Percentiles rank a stretch among this genome's conserved stretches.
phyloP scores from a whole-genome alignment of 345 rosid species.

The Pugionium cornutum region DNA sequence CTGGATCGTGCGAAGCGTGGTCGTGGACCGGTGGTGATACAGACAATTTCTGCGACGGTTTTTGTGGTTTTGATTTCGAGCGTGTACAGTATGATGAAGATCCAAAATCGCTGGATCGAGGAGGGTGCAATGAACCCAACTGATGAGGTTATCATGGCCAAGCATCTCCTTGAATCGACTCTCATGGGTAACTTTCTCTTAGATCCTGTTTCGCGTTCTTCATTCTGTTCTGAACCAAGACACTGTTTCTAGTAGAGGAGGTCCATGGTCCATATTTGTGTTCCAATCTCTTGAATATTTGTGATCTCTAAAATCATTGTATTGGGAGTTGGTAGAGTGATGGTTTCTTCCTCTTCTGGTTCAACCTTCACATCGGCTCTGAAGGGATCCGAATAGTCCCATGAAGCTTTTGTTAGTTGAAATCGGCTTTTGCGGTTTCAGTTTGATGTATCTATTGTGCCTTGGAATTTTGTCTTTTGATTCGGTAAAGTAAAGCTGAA shows the following conservation, averaged over 20 bases:
- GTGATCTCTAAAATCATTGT: conserved; percentile 12
- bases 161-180: conserved; percentile 80
- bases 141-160: conserved; percentile 83
- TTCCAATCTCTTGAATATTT: conserved; percentile 17
- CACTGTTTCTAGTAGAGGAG: conserved; percentile 25
- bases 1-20: conserved; percentile 86
- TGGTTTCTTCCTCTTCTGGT: neutral
- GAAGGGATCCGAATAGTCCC: neutral
- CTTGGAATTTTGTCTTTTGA: conserved; percentile 9
- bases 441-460: conserved; percentile 10
- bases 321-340: conserved; percentile 11
- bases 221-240: neutral
- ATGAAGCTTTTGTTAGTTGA: conserved; percentile 2
- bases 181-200: conserved; percentile 64
- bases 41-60: conserved; percentile 73
- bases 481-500: conserved; percentile 19
- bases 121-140: conserved; percentile 67
- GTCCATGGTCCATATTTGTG: neutral
- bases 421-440: neutral
- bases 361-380: conserved; percentile 3
- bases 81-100: conserved; percentile 58
- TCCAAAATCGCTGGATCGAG: conserved; percentile 66
- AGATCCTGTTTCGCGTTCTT: conserved; percentile 14
- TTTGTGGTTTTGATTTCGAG: conserved; percentile 56
- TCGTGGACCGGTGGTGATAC: conserved; percentile 80